These are phyloP conservation scores for Candida takata DNA, from an alignment of 805 yeast genomes.

Conservation along the genomic window DNA sequence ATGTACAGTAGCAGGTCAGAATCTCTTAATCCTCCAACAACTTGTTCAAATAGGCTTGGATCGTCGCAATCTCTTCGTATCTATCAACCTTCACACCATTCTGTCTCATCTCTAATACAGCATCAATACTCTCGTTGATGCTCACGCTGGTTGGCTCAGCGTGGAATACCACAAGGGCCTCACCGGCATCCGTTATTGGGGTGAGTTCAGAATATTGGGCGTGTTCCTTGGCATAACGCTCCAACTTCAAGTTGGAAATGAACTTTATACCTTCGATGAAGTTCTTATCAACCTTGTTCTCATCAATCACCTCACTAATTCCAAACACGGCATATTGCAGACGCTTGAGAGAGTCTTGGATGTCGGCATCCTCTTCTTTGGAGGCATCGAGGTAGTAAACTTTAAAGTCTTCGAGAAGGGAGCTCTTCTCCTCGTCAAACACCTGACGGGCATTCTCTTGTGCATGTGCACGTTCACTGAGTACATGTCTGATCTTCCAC, in stretches of 20 bases:
- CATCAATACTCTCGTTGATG: constrained; percentile 32
- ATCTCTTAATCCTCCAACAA: constrained; percentile 13
- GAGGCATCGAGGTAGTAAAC: constrained; percentile 49
- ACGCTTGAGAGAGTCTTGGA: constrained; percentile 66
- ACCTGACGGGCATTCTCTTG: constrained; percentile 49
- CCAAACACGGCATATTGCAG: constrained; percentile 81
- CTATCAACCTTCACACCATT: constrained; percentile 26
- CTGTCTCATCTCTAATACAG: constrained; percentile 42
- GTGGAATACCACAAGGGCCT: constrained; percentile 41
- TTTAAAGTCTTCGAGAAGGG: constrained; percentile 52
- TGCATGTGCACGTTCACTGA: constrained; percentile 78
- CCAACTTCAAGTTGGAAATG: constrained; percentile 62
- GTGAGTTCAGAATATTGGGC: constrained; percentile 25
- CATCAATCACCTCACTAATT: constrained; percentile 60
- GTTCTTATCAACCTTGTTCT: constrained; percentile 48
- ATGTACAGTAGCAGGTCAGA: no score
- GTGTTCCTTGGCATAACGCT: constrained; percentile 42
- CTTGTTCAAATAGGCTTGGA: constrained; percentile 22
- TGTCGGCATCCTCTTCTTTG: constrained; percentile 46
- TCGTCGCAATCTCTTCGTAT: constrained; percentile 30
- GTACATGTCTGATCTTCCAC: constrained; percentile 79
- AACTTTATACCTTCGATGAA: constrained; percentile 62
- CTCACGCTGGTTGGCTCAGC: constrained; percentile 37
- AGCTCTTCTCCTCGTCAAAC: constrained; percentile 35
- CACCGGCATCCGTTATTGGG: constrained; percentile 29